Evolutionary conservation across 2,329 filamentous ascomycete species (phyloP).

Genomic region (Lasiodiplodia sp.): DNA sequence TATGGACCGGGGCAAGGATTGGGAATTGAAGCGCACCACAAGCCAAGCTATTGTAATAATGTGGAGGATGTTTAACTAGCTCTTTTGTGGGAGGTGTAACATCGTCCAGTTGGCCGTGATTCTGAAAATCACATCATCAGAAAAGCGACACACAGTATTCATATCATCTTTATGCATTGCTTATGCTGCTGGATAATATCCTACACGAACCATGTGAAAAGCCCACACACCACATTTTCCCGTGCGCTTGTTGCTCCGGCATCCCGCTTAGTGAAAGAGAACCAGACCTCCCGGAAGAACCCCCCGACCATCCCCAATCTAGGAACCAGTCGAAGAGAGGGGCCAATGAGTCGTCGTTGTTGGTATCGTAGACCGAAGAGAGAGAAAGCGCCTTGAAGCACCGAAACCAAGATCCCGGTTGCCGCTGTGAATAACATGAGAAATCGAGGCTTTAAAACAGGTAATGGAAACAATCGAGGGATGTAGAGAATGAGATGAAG

Average conservation of each 20-base stretch:
- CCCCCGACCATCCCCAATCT: slow-evolving; percentile 7
- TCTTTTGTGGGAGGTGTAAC: neutral
- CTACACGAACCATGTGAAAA: slow-evolving; percentile 9
- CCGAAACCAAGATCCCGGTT: neutral
- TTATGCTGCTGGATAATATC: slow-evolving; percentile 10
- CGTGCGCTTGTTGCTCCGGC: slow-evolving; percentile 7
- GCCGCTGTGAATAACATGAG: neutral
- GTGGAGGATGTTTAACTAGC: neutral
- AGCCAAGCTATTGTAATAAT: neutral
- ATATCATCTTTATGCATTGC: neutral
- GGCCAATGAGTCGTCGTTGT: neutral
- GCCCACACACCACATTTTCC: neutral
- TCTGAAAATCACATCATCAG: neutral
- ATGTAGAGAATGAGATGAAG: neutral
- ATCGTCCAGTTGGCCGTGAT: neutral
- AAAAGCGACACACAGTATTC: neutral
- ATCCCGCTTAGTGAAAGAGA: neutral
- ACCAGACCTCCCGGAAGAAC: slow-evolving; percentile 11
- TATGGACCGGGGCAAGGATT: neutral
- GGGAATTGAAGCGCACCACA: neutral
- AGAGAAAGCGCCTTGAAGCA: slow-evolving; percentile 19
- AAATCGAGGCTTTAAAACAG: neutral
- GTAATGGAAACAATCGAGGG: neutral
- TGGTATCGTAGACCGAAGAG: slow-evolving; percentile 24
- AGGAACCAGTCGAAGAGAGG: slow-evolving; percentile 13